Evolutionary conservation across 306 rosid species (phyloP).

Genomic region (Cucurbita ficifolia): DNA sequence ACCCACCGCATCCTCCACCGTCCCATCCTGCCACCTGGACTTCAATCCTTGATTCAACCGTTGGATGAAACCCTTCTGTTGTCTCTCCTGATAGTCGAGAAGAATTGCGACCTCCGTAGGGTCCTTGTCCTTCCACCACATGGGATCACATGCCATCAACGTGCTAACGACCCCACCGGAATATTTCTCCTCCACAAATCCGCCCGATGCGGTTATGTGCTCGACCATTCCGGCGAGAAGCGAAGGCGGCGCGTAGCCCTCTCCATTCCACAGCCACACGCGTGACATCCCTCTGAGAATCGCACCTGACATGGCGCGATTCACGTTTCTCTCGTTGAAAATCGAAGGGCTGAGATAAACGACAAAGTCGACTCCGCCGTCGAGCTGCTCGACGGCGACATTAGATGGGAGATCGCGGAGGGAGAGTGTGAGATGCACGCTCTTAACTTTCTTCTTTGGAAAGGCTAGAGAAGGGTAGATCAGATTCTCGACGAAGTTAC

Average conservation of each 20-base stretch:
- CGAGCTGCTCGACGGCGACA: not conserved
- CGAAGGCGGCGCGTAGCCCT: slow-evolving; percentile 24
- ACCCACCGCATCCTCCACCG: slow-evolving; percentile 31
- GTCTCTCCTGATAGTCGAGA: slow-evolving; percentile 24
- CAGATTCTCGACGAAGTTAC: slow-evolving; percentile 24
- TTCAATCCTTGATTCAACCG: slow-evolving; percentile 43
- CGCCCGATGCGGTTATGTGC: slow-evolving; percentile 23
- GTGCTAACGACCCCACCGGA: not conserved
- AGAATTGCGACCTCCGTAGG: slow-evolving; percentile 22
- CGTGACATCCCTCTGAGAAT: slow-evolving; percentile 40
- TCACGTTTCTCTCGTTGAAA: slow-evolving; percentile 13
- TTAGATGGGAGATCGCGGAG: not conserved
- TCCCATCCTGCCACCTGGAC: slow-evolving; percentile 38
- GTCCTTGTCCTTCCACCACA: slow-evolving; percentile 35
- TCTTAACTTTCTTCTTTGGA: slow-evolving; percentile 24
- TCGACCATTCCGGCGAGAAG: slow-evolving; percentile 47
- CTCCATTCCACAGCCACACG: slow-evolving; percentile 44
- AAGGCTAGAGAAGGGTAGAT: slow-evolving; percentile 17
- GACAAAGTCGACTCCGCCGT: not conserved
- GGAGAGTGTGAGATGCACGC: slow-evolving; percentile 37
- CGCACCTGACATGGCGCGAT: slow-evolving; percentile 17
- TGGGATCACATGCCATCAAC: slow-evolving; percentile 10
- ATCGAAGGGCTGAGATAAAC: slow-evolving; percentile 28
- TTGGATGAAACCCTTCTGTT: slow-evolving; percentile 43
- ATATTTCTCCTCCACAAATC: slow-evolving; percentile 7